Evolutionary conservation across 2,329 filamentous ascomycete species (phyloP).

Genomic region (Alternaria sp.): DNA sequence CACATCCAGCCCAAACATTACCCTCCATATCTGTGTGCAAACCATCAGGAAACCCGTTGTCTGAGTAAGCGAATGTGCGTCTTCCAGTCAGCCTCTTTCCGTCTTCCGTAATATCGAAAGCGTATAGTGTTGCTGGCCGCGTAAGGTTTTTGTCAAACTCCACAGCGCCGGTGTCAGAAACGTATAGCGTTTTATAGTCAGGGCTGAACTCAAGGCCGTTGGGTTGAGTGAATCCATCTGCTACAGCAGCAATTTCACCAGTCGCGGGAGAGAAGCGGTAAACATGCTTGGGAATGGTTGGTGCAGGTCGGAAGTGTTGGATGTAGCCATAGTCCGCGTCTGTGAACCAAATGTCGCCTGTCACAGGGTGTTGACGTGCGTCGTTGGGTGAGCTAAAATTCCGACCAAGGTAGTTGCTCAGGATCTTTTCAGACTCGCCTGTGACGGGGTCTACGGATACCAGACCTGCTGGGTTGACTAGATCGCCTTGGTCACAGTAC

Average conservation of each 20-base stretch:
- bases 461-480: slow-evolving; percentile 54
- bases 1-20: slow-evolving; percentile 65
- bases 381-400: slow-evolving; percentile 58
- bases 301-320: slow-evolving; percentile 42
- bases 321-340: slow-evolving; percentile 53
- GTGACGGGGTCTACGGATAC: slow-evolving; percentile 57
- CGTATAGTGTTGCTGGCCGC: slow-evolving; percentile 54
- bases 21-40: slow-evolving; percentile 63
- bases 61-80: slow-evolving; percentile 64
- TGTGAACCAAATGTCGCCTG: slow-evolving; percentile 61
- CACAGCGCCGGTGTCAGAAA: slow-evolving; percentile 59
- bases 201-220: slow-evolving; percentile 59
- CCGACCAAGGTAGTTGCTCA: slow-evolving; percentile 60
- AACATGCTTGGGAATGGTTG: slow-evolving; percentile 46
- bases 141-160: slow-evolving; percentile 46
- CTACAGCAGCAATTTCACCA: slow-evolving; percentile 53
- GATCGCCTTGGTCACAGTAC: slow-evolving; percentile 49
- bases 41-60: slow-evolving; percentile 67
- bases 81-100: slow-evolving; percentile 48
- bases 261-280: slow-evolving; percentile 57
- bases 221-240: slow-evolving; percentile 53
- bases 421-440: slow-evolving; percentile 51
- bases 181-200: slow-evolving; percentile 56
- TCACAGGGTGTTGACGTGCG: slow-evolving; percentile 52
- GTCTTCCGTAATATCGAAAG: slow-evolving; percentile 53